Evolutionary conservation across 2,329 filamentous ascomycete genomes (phyloP), one percentile per base, ranked within the genome.

Genomic region (Proliferodiscus dingleyae): DNA sequence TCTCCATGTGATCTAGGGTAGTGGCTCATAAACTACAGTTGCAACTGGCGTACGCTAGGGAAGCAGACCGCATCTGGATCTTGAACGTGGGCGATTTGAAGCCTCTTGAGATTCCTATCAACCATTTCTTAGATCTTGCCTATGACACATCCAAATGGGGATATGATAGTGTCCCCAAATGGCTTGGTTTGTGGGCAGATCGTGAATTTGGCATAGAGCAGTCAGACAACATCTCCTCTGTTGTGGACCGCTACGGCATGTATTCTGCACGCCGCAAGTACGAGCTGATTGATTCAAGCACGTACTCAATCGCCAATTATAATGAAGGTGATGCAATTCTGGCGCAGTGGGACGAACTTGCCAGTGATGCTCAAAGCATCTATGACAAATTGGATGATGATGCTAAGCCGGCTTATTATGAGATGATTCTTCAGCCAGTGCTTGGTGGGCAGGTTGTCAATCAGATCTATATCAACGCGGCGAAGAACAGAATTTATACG

Each of bases 81-180:
- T 73, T 79, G 30, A 83, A 83, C 49, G 75, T 82, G 4, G 78
- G 78, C n/a, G 79, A 83, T 56, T 66, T 83, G 32, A 83, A 82
- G 58, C 73, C 74, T 0, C 54, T 62, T 64, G 78, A 85, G 66
- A 71, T 85, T 13, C 80, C 81, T 16, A 79, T 85, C 59, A 78
- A 46, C 16, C 47, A 50, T 32, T 50, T 50, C 29, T 32, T 54
- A n/a, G 81, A 85, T 52, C 70, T 86, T 49, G 83, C 80, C 1
- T 87, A 86, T 59, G 77, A 86, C 56, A 73, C 77, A 18, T 65
- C 74, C 16, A 60, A 66, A 1, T 83, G 77, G 71, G 69, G 71
- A n/a, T 70, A 74, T 41, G 71, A 77, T 37, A 78, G 73, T 43
- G 74, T 77, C 0, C 66, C 68, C 1, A 66, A 69, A 2, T 86